Conservation (phyloP, 495 filamentous ascomycete species). For the Aspergillus coremiiformis region DNA sequence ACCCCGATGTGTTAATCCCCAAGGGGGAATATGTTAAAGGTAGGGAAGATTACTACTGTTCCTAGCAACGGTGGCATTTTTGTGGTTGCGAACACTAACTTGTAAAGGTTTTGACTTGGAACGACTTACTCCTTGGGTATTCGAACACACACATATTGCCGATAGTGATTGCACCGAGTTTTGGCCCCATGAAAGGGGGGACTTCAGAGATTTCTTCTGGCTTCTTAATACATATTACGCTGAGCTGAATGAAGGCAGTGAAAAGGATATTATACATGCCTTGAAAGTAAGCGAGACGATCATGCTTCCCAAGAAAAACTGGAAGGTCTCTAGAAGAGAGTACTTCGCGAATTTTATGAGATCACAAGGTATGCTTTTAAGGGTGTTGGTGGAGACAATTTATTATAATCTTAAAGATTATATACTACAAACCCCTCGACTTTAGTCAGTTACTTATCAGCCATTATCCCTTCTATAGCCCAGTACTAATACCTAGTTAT, state of each 20-base stretch:
- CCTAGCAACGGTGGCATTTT: too few relatives aligned
- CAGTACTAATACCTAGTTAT: neutral
- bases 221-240: neutral
- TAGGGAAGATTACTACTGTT: too few relatives aligned
- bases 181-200: too few relatives aligned
- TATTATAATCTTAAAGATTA: neutral
- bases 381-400: neutral
- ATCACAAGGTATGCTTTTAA: neutral
- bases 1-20: too few relatives aligned
- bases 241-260: neutral
- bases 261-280: neutral
- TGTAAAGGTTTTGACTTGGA: too few relatives aligned
- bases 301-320: slow-evolving; percentile 1
- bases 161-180: too few relatives aligned
- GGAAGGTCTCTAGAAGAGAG: slow-evolving; percentile 1
- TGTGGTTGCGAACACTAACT: too few relatives aligned
- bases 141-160: too few relatives aligned
- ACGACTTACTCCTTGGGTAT: too few relatives aligned
- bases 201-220: too few relatives aligned
- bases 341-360: neutral
- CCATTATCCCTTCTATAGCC: neutral
- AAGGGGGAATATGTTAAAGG: too few relatives aligned
- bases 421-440: neutral
- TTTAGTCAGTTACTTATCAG: neutral
- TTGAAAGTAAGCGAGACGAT: neutral